These are phyloP conservation scores for Candida labiduridarum DNA, from an alignment of 1,139 yeast species.

Conservation along the genomic window DNA sequence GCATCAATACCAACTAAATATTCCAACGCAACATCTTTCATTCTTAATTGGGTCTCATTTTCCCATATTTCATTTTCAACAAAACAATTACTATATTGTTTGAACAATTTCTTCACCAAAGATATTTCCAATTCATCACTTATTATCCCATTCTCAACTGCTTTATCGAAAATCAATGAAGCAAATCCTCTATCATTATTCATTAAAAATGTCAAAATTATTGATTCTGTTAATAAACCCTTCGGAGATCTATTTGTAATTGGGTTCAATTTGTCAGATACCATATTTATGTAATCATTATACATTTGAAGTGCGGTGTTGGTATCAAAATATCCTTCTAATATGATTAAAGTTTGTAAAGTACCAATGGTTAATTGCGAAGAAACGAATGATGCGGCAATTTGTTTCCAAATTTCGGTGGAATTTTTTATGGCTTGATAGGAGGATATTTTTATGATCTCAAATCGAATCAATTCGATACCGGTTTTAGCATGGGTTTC, in stretches of 20 bases:
- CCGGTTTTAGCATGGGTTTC: constrained; percentile 40
- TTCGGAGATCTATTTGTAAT: constrained; percentile 41
- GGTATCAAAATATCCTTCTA: constrained; percentile 39
- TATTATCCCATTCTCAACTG: constrained; percentile 45
- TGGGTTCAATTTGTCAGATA: constrained; percentile 38
- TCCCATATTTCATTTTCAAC: constrained; percentile 34
- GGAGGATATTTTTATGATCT: constrained; percentile 33
- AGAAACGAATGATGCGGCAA: constrained; percentile 49
- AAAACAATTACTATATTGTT: constrained; percentile 59
- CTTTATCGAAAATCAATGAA: constrained; percentile 58
- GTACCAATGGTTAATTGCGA: constrained; percentile 38
- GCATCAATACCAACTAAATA: constrained; percentile 11
- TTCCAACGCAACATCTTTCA: constrained; percentile 10
- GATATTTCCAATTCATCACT: constrained; percentile 46
- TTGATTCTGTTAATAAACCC: constrained; percentile 55
- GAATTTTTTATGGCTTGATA: constrained; percentile 44
- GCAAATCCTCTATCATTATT: constrained; percentile 66
- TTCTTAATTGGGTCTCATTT: constrained; percentile 8
- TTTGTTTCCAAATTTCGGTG: constrained; percentile 32
- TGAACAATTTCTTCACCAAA: constrained; percentile 48
- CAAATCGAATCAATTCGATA: constrained; percentile 34
- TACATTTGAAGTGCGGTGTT: constrained; percentile 47
- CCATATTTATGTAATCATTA: constrained; percentile 49
- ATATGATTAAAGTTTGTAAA: constrained; percentile 50
- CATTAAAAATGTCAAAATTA: constrained; percentile 50